Conservation (phyloP, 805 yeast species). For the Vanderwaltozyma tropicalis region DNA sequence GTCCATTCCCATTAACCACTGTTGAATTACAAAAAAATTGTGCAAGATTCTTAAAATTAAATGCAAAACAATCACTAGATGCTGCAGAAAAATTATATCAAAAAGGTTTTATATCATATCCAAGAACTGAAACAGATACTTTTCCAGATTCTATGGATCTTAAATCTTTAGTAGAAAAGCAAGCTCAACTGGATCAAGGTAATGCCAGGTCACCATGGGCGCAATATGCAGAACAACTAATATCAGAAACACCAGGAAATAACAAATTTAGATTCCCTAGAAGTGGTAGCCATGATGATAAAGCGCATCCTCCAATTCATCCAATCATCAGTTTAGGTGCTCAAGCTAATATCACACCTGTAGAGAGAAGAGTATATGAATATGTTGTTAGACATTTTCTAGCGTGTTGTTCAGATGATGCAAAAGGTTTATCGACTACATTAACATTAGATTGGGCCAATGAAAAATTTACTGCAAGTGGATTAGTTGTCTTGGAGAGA, state of each 20-base stretch:
- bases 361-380: slow-evolving; percentile 70
- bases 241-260: slow-evolving; percentile 26
- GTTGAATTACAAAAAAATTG: slow-evolving; percentile 88
- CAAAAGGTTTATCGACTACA: slow-evolving; percentile 60
- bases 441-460: slow-evolving; percentile 65
- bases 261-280: slow-evolving; percentile 58
- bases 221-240: slow-evolving; percentile 39
- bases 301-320: slow-evolving; percentile 98
- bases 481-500: slow-evolving; percentile 58
- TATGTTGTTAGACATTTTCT: slow-evolving; percentile 76
- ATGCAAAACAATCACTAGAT: slow-evolving; percentile 69
- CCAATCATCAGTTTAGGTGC: slow-evolving; percentile 42
- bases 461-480: slow-evolving; percentile 64
- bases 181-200: slow-evolving; percentile 27
- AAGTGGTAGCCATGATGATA: slow-evolving; percentile 74
- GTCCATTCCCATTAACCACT: slow-evolving; percentile 88
- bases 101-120: slow-evolving; percentile 81
- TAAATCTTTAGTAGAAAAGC: slow-evolving; percentile 48
- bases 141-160: slow-evolving; percentile 75
- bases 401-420: slow-evolving; percentile 89
- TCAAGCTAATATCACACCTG: slow-evolving; percentile 17
- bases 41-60: slow-evolving; percentile 57
- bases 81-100: slow-evolving; percentile 81
- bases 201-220: slow-evolving; percentile 81
- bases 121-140: slow-evolving; percentile 92